These are phyloP conservation scores for Odontarrhena argentea DNA, from an alignment of 345 rosid species.

Conservation along the genomic window DNA sequence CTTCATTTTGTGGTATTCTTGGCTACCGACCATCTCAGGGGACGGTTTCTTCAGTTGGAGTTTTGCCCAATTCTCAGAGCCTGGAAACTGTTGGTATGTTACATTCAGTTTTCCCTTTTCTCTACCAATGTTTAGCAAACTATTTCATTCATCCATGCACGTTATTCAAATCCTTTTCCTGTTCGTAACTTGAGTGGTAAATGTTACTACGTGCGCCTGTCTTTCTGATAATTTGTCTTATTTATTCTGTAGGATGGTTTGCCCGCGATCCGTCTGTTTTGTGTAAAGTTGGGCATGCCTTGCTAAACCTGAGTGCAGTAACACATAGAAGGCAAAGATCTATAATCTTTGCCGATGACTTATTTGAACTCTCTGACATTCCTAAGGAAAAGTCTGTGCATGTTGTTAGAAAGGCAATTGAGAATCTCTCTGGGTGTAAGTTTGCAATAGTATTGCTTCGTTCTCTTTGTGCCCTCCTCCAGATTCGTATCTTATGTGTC, in stretches of 20 bases:
- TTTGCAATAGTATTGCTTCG: conserved; percentile 17
- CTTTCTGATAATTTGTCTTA: conserved; percentile 24
- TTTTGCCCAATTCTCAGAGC: conserved; percentile 85
- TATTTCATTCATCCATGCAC: conserved; percentile 14
- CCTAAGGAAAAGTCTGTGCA: conserved; percentile 67
- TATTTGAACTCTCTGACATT: conserved; percentile 80
- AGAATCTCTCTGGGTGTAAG: conserved; percentile 90
- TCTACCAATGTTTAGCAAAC: neutral
- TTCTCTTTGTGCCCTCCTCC: neutral
- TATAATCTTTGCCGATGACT: conserved; percentile 80
- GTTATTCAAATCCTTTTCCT: neutral
- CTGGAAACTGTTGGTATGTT: conserved; percentile 78
- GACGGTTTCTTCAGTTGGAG: conserved; percentile 67
- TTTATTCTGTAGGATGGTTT: conserved; percentile 66
- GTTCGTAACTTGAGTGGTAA: neutral
- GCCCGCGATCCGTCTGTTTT: conserved; percentile 79
- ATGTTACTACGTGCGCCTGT: conserved; percentile 3
- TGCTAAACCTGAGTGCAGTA: conserved; percentile 66
- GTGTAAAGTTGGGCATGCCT: conserved; percentile 65
- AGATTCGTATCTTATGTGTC: conserved; percentile 25
- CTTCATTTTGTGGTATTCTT: conserved; percentile 88
- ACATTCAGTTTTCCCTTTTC: neutral
- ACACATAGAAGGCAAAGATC: conserved; percentile 62
- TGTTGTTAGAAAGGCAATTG: conserved; percentile 72
- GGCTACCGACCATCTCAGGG: conserved; percentile 94